Base-by-base conservation (phyloP, 352 stramenopile genomes). In the Phytophthora sp. region DNA sequence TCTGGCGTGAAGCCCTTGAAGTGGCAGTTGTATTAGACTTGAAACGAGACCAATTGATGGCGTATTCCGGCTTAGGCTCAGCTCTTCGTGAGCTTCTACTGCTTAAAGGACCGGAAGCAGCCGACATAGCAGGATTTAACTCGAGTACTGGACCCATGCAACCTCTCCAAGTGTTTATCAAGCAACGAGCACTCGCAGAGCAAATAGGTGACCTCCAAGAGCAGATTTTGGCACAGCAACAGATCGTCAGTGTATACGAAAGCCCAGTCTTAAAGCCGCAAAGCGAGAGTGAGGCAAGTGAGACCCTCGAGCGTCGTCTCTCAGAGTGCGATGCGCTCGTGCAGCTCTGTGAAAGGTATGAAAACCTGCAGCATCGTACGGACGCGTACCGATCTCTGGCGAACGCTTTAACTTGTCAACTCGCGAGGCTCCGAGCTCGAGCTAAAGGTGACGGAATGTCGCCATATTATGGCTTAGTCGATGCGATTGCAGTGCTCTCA, bases 161-260 rank as follows among this genome's bases (percentile, higher is more conserved):
- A 18, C 74, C 75, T 11, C 58, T 82, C 0, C 49, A 74, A 20
- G 42, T 90, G 12, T 90, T 88, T 41, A 35, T 76, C 11, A 74
- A 77, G 42, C 77, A 86, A 54, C 66, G 79, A 26, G 59, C 66
- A 21, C 62, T 90, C 2, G 81, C 79, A 29, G 51, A 79, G 7
- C 57, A 88, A 51, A 36, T 74, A 1, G 70, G 62, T 3, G 79
- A 90, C 47, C 38, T 69, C 7, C 63, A 88, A 31, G 57, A 77
- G 30, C 73, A 86, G 21, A 74, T 86, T 26, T 35, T 82, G 2
- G 82, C 82, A 1, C 82, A 88, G 45, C 63, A 63, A 18, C 53
- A 76, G 8, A 71, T 88, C 33, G 79, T 88, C 13, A 72, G 64
- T 26, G 79, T 77, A 5, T 90, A 85, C 53, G 79, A 90, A 71